Conservation (phyloP, 768 basidiomycete species). For the Tulasnella sp. region DNA sequence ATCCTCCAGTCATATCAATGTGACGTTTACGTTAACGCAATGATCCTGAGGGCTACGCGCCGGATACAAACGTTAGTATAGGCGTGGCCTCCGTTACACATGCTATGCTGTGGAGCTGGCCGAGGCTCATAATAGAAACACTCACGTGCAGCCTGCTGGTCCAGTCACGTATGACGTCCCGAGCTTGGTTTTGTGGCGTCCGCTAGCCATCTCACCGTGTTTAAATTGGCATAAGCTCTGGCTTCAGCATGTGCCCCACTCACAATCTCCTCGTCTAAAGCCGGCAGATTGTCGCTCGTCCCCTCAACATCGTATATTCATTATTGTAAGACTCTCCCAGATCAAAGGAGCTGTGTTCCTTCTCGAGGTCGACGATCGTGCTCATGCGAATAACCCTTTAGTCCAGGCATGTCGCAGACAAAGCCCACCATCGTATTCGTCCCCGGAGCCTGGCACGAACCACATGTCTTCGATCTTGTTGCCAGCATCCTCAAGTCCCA, state of each 20-base stretch:
- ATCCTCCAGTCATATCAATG: too few species aligned
- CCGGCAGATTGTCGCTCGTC: too few species aligned
- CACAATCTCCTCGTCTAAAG: background rate
- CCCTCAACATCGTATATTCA: background rate
- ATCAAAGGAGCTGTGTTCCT: too few species aligned
- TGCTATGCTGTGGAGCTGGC: too few species aligned
- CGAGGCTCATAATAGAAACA: too few species aligned
- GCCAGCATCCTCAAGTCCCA: background rate
- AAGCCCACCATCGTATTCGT: background rate
- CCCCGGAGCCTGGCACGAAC: background rate
- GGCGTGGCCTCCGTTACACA: too few species aligned
- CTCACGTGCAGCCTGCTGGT: too few species aligned
- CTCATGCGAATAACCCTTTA: background rate
- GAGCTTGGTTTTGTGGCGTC: too few species aligned
- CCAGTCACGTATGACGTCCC: background rate
- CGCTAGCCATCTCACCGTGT: background rate
- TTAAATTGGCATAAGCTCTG: background rate
- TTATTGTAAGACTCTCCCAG: background rate
- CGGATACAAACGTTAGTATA: too few species aligned
- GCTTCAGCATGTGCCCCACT: background rate
- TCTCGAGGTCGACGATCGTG: background rate
- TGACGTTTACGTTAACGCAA: too few species aligned
- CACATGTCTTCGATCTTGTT: background rate
- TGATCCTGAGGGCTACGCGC: too few species aligned
- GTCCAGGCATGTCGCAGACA: background rate